Percentiles rank a stretch among this genome's conserved stretches.
These are phyloP conservation scores for Naganishia liquefaciens DNA, from an alignment of 1,284 basidiomycete species.

Conservation along the genomic window DNA sequence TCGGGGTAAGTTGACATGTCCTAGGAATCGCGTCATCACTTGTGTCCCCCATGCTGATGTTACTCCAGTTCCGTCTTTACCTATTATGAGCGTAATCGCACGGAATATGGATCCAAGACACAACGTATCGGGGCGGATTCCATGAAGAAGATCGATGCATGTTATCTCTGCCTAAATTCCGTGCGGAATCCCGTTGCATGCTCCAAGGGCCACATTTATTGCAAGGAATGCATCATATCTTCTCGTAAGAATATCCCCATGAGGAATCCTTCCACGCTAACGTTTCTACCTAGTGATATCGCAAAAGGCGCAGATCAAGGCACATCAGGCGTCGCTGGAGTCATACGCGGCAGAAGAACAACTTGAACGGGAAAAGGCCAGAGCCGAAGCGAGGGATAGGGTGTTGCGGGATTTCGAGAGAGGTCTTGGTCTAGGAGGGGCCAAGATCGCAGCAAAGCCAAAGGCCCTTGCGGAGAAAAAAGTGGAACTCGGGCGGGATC, in stretches of 20 bases:
- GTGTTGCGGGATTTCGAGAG: constrained; percentile 83
- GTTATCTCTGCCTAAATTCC: constrained; percentile 75
- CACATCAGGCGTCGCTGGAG: constrained; percentile 74
- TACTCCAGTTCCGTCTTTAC: constrained; percentile 50
- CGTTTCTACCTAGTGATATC: constrained; percentile 55
- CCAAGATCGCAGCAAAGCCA: neutral
- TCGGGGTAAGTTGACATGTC: constrained; percentile 45
- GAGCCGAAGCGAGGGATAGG: constrained; percentile 74
- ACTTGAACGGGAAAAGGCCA: constrained; percentile 66
- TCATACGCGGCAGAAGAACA: constrained; percentile 72
- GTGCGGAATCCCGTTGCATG: constrained; percentile 80
- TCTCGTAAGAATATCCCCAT: neutral
- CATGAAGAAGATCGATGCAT: constrained; percentile 83
- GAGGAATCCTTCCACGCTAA: no score
- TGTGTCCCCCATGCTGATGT: constrained; percentile 39
- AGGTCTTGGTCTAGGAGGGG: constrained; percentile 61
- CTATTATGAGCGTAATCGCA: constrained; percentile 51
- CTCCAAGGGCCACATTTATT: constrained; percentile 76
- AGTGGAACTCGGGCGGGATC: constrained; percentile 29
- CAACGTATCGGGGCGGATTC: constrained; percentile 85
- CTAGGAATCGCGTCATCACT: neutral
- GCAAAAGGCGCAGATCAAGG: constrained; percentile 88
- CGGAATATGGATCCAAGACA: constrained; percentile 44
- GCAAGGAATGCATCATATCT: constrained; percentile 76
- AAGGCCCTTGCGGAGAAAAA: constrained; percentile 3